A percentile compares a stretch with the other conserved stretches of the same genome.
Evolutionary conservation across 768 basidiomycete genomes (phyloP).

Genomic region (Mycena haematopus): DNA sequence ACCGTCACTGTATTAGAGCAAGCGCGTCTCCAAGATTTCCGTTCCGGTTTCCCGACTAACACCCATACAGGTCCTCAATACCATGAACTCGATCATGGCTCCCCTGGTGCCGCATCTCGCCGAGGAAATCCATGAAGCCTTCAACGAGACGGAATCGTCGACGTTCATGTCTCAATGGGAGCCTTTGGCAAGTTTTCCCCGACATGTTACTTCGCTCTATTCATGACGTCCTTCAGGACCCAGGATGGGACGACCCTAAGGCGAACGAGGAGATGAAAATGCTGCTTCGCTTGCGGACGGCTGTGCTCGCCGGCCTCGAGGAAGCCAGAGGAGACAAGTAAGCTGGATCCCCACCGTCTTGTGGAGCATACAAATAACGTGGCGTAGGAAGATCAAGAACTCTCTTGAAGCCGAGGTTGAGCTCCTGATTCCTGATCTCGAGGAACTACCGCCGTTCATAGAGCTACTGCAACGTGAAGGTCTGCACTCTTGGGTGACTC

Average conservation of each 20-base stretch:
- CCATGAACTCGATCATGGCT: conserved; percentile 74
- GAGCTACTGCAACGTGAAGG: conserved; percentile 53
- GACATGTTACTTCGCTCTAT: not conserved
- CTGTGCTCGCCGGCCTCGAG: conserved; percentile 74
- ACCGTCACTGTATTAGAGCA: conserved; percentile 75
- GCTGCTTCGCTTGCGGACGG: conserved; percentile 64
- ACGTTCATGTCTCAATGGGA: conserved; percentile 78
- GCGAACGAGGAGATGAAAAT: conserved; percentile 68
- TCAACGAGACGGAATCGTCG: conserved; percentile 50
- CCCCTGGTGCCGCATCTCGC: conserved; percentile 91
- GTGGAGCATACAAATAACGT: not conserved
- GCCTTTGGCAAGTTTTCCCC: conserved; percentile 64
- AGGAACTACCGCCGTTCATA: conserved; percentile 32
- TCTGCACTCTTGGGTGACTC: conserved; percentile 14
- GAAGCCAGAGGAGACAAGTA: conserved; percentile 79
- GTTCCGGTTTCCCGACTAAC: not conserved
- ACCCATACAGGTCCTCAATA: conserved; percentile 61
- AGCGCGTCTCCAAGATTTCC: conserved; percentile 44
- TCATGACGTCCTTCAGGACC: conserved; percentile 43
- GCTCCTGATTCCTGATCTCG: conserved; percentile 55
- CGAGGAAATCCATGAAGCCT: conserved; percentile 78
- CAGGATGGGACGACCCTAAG: conserved; percentile 65
- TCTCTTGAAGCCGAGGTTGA: conserved; percentile 81
- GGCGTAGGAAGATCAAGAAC: conserved; percentile 67
- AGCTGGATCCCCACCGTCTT: conserved; percentile 24